A percentile compares a stretch with the other conserved stretches of the same genome.
phyloP scores from a whole-genome alignment of 495 filamentous ascomycete species.

The Neurospora tetrasperma region DNA sequence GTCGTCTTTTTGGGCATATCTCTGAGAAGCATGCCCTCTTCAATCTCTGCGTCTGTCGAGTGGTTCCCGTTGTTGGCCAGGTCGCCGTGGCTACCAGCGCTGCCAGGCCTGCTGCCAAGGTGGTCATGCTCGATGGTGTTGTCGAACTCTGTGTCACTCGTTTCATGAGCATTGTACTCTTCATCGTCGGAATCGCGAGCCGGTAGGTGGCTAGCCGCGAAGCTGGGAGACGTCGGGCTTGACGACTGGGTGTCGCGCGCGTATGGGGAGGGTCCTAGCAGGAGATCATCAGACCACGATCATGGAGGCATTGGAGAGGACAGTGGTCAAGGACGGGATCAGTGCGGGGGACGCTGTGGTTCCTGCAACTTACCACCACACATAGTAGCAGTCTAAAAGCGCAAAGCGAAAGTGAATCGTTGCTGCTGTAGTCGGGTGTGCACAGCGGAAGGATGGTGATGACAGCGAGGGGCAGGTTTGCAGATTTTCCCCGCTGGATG shows the following conservation, averaged over 20 bases:
- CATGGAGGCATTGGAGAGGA: not conserved
- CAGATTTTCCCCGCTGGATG: not conserved
- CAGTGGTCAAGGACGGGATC: not conserved
- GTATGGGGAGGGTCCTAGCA: slow-evolving; percentile 11
- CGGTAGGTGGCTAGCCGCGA: slow-evolving; percentile 15
- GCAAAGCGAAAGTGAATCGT: not conserved
- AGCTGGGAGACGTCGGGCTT: slow-evolving; percentile 19
- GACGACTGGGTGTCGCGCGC: slow-evolving; percentile 16
- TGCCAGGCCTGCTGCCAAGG: not conserved
- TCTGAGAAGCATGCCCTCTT: slow-evolving; percentile 56
- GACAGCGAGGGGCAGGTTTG: not conserved
- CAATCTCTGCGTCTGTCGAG: slow-evolving; percentile 13
- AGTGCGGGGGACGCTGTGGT: not conserved
- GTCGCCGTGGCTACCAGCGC: not conserved
- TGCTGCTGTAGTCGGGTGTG: not conserved
- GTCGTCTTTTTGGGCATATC: slow-evolving; percentile 72
- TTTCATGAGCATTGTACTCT: slow-evolving; percentile 13
- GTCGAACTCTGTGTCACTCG: slow-evolving; percentile 22
- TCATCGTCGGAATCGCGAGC: slow-evolving; percentile 24
- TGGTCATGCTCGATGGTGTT: slow-evolving; percentile 10
- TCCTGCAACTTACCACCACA: slow-evolving; percentile 1
- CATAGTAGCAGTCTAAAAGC: not conserved
- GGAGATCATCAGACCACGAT: not conserved
- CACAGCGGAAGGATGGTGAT: not conserved
- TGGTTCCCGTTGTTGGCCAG: slow-evolving; percentile 1